Evolutionary conservation across 805 yeast species (phyloP), one percentile per base, ranked within the genome.

Genomic region (Kodamaea nitidulidarum): DNA sequence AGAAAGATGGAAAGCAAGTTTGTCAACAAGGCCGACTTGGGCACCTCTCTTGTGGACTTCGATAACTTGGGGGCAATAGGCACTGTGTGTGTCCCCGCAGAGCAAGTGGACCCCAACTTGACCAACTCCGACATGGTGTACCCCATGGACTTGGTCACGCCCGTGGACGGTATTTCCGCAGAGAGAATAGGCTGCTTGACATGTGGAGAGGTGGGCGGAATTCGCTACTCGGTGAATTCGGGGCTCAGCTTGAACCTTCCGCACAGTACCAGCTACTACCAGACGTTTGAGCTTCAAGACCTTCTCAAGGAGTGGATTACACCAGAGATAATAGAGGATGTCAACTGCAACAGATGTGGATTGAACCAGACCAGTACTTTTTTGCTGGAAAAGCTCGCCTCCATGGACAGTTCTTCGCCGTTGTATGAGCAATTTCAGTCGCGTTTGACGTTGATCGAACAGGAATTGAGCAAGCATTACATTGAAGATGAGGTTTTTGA

Each of bases 181-280:
- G 95, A 87, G 52, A 72, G 97, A 52, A 88, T 91, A 36, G 96
- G 96, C 0, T 91, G 98, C 58, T 70, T 86, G 37, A 70, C 71
- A 11, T 91, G 98, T 71, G 96, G 96, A 42, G 97, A 91, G 52
- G 86, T 80, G 60, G 96, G 96, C 39, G 97, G 97, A 2, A 81
- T 90, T 12, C 73, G 96, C 44, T 83, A 81, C 47, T 82, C 93
- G 1, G 85, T 87, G 0, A 73, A 80, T 39, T 78, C 86, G 51
- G 91, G 93, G 0, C 58, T 85, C 36, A 80, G 85, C 48, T 70
- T 85, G 48, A 84, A 81, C 45, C 64, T 85, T 35, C 90, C 91
- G 0, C 57, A 58, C 26, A 58, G 71, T 31, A 71, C 71, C 25
- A 52, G 63, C 4, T 55, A 61, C 41, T 54, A 63, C 42, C 50